Percentiles rank a stretch among this genome's conserved stretches.
Evolutionary conservation across 2,329 filamentous ascomycete species (phyloP).

Genomic region (Nemania serpens): DNA sequence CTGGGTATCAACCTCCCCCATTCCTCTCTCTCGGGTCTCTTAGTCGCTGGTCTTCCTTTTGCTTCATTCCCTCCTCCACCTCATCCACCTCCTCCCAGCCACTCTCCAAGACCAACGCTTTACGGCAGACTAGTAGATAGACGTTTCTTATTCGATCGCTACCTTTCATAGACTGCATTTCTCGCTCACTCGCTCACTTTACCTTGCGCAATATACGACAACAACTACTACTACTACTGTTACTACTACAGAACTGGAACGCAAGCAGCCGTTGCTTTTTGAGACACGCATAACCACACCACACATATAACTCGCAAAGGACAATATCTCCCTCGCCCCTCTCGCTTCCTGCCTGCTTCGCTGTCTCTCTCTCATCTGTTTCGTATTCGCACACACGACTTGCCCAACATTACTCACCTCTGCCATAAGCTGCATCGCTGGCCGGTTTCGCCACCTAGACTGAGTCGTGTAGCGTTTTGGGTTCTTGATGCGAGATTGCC

Average conservation of each 20-base stretch:
- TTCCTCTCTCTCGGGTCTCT: not conserved
- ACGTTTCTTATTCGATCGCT: constrained; percentile 15
- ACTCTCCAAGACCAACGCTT: not conserved
- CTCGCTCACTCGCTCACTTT: not conserved
- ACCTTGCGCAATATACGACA: not conserved
- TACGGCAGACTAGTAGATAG: constrained; percentile 23
- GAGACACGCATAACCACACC: not conserved
- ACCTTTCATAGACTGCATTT: not conserved
- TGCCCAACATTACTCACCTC: not conserved
- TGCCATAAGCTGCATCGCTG: constrained; percentile 1
- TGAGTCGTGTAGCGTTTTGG: constrained; percentile 6
- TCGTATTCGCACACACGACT: not conserved
- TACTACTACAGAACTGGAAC: no score
- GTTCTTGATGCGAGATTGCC: constrained; percentile 9
- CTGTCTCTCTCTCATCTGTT: not conserved
- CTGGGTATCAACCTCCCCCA: not conserved
- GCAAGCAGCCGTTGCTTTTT: no score
- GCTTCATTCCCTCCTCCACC: not conserved
- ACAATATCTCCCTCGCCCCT: no score
- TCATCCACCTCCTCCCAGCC: constrained; percentile 7
- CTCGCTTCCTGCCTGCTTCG: not conserved
- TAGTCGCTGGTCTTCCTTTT: not conserved
- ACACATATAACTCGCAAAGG: not conserved
- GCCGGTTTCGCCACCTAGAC: constrained; percentile 7
- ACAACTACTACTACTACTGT: not conserved